A percentile compares a stretch with the other conserved stretches of the same genome.
Conservation (phyloP, 2,329 filamentous ascomycete genomes). For the Aureobasidium leucospermi region DNA sequence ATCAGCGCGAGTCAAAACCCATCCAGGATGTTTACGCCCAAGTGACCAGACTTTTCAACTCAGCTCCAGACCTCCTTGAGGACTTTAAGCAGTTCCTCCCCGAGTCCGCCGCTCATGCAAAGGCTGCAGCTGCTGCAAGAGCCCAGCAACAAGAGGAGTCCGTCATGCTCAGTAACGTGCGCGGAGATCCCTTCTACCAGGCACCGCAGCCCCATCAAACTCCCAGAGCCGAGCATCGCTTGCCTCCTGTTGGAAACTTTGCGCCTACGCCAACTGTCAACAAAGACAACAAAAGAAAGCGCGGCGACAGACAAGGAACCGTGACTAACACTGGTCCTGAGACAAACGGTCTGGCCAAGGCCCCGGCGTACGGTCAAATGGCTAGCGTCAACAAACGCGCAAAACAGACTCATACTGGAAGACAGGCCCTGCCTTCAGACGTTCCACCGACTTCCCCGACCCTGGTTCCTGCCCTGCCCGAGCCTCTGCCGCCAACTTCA, state of each 20-base stretch:
- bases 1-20: conserved; percentile 94
- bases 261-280: conserved; percentile 73
- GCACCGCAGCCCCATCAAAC: conserved; percentile 41
- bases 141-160: conserved; percentile 62
- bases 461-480: conserved; percentile 77
- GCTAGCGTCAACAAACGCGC: conserved; percentile 47
- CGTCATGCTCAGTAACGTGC: conserved; percentile 56
- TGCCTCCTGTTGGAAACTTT: conserved; percentile 94
- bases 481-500: conserved; percentile 72
- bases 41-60: conserved; percentile 88
- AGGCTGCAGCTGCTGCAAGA: conserved; percentile 47
- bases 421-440: conserved; percentile 52
- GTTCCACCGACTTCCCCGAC: conserved; percentile 68
- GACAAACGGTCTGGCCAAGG: conserved; percentile 6
- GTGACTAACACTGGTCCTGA: conserved; percentile 9
- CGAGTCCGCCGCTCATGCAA: conserved; percentile 69
- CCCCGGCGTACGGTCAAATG: conserved; percentile 10
- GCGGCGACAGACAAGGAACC: conserved; percentile 15
- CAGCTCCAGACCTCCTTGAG: conserved; percentile 87
- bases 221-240: conserved; percentile 41
- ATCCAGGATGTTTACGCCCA: conserved; percentile 98
- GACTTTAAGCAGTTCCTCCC: conserved; percentile 98
- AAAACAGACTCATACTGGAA: conserved; percentile 62
- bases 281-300: conserved; percentile 66
- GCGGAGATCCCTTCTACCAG: conserved; percentile 43